Conservation (phyloP, 306 rosid species). For the Cercis canadensis region DNA sequence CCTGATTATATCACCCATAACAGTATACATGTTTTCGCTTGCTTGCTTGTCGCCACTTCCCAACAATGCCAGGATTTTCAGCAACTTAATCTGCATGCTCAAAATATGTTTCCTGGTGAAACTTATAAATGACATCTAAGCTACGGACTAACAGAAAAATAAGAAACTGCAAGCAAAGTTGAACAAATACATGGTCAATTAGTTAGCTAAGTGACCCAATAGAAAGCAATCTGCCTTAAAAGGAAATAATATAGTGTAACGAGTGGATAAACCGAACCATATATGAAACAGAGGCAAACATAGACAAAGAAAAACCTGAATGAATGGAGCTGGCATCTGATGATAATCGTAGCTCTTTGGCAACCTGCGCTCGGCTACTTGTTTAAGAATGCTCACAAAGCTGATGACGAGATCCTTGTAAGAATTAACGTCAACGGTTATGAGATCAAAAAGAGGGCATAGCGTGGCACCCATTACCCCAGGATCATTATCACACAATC, state of each 20-base stretch:
- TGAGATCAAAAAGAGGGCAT: conserved; percentile 78
- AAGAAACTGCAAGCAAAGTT: conserved; percentile 20
- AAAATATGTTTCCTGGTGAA: conserved; percentile 3
- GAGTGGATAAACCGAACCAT: background rate
- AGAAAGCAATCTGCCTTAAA: conserved; percentile 1
- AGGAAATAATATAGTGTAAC: background rate
- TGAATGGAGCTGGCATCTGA: conserved; percentile 89
- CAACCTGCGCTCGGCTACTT: conserved; percentile 84
- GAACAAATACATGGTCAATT: background rate
- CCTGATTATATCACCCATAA: conserved; percentile 81
- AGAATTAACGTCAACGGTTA: conserved; percentile 59
- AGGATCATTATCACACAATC: conserved; percentile 88
- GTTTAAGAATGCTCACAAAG: conserved; percentile 88
- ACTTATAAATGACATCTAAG: conserved; percentile 7
- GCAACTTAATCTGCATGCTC: conserved; percentile 77
- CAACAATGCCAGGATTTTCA: conserved; percentile 83
- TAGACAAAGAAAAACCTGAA: conserved; percentile 58
- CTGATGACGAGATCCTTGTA: conserved; percentile 84
- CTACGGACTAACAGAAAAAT: background rate
- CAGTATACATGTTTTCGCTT: conserved; percentile 87
- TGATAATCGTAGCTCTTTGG: conserved; percentile 93
- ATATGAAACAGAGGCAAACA: background rate
- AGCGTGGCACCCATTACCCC: conserved; percentile 96
- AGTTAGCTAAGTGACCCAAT: background rate
- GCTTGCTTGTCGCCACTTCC: conserved; percentile 91